Evolutionary conservation across 2,329 filamentous ascomycete species (phyloP), one percentile per base, ranked within the genome.

Genomic region (Talaromyces atroroseus): DNA sequence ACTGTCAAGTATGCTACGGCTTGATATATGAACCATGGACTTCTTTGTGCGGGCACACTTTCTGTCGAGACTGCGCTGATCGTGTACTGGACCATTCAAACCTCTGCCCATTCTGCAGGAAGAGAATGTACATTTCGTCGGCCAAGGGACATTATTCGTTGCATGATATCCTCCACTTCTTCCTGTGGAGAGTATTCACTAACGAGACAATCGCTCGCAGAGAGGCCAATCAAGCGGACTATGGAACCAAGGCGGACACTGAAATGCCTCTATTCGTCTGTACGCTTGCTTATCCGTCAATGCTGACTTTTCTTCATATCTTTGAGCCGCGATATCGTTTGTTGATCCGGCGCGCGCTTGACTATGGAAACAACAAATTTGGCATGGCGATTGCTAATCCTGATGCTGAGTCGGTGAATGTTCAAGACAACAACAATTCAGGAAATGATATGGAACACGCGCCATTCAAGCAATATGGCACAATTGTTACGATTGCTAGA

Each of bases 321-420:
- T 96, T 95, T 66, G 92, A 96, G 69, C 89, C 89, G n/a, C 82
- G 89, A 6, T 96, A 96, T 68, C 84, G 90, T 7, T 78, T 94
- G n/a, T 94, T 96, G 90, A 87, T 96, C 38, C 82, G 87, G 48
- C 83, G 90, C 36, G 87, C 84, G 0, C 76, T 95, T 53, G 87
- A 91, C 60, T 76, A 65, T 56, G 84, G 85, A 0, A 83, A 87
- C 59, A 78, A 83, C 14, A 88, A 84, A 23, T 96, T 96, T 66
- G 92, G 92, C 23, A 95, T 96, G 88, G 81, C 95, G 18, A 80
- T 89, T 66, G 85, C 85, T 60, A 88, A 86, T 62, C 76, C 77
- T 47, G 71, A 72, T n/a, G 71, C 75, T 5, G 23, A 70, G 76
- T 57, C 67, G 47, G 26, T 2, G 11, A 10, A 29, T 10, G 5